Conservation (phyloP, 495 filamentous ascomycete species). For the Cryomyces antarcticus region DNA sequence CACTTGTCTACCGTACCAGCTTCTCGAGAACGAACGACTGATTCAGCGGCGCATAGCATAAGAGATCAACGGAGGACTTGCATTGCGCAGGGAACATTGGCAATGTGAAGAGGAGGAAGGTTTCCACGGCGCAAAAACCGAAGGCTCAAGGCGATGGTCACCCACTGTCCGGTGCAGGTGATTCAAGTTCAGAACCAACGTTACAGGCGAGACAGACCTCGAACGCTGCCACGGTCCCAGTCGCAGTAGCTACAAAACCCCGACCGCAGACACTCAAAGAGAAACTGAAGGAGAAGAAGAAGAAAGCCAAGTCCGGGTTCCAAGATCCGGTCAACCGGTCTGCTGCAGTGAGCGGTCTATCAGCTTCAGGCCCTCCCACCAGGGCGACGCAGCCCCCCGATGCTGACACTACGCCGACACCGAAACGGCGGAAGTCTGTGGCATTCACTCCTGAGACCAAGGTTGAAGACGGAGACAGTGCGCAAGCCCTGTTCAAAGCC, state of each 20-base stretch:
- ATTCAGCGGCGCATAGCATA: not conserved
- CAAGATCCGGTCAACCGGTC: not conserved
- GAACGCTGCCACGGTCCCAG: no score
- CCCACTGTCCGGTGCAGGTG: no score
- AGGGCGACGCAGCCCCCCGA: no score
- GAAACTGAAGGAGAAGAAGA: not conserved
- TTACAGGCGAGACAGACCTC: no score
- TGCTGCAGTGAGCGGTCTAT: not conserved
- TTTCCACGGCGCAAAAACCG: not conserved
- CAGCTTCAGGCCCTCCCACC: not conserved
- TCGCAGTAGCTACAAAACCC: no score
- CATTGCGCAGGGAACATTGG: not conserved
- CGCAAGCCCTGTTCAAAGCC: constrained; percentile 24
- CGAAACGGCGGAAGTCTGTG: constrained; percentile 42
- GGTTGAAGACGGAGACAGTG: constrained; percentile 32
- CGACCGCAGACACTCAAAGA: no score
- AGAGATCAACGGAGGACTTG: not conserved
- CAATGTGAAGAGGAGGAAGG: not conserved
- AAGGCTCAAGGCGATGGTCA: no score
- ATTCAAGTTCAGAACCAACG: no score
- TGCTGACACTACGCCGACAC: not conserved
- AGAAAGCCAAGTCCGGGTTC: not conserved
- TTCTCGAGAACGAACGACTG: no score
- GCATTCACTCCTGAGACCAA: constrained; percentile 57
- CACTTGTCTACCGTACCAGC: not conserved